A percentile compares a stretch with the other conserved stretches of the same genome.
These are phyloP conservation scores for Tetracentron sinense DNA, from an alignment of 164 flowering plant genomes.

Conservation along the genomic window DNA sequence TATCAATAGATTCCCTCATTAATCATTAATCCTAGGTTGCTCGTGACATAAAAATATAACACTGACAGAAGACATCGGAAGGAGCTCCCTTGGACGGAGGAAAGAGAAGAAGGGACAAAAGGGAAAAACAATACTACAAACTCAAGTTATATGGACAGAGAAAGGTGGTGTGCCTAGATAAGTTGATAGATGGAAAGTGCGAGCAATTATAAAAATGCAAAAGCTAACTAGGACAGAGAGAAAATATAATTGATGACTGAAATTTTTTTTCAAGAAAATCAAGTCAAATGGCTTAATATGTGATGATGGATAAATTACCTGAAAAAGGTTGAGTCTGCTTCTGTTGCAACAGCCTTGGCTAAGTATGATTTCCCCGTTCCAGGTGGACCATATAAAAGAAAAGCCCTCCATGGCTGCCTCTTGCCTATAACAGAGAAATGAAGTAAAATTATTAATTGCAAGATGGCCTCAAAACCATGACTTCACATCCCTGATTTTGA, in stretches of 20 bases:
- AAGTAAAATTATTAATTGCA: conserved; percentile 7
- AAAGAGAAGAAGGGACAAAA: neutral
- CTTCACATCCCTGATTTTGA: neutral
- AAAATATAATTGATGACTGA: too few species aligned
- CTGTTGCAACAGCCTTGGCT: conserved; percentile 98
- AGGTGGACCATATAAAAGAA: conserved; percentile 96
- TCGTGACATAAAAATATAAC: neutral
- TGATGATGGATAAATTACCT: conserved; percentile 37
- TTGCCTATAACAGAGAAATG: conserved; percentile 49
- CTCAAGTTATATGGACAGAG: too few species aligned
- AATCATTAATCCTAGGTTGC: neutral
- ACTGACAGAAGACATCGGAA: neutral
- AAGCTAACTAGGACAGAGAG: neutral
- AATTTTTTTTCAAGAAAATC: neutral
- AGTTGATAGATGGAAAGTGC: neutral
- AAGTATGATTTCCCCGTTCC: conserved; percentile 97
- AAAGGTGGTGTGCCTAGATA: neutral
- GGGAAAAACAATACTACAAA: too few species aligned
- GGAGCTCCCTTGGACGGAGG: neutral
- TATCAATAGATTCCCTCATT: too few species aligned
- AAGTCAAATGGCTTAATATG: neutral
- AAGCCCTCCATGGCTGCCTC: conserved; percentile 95
- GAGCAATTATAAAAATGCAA: neutral
- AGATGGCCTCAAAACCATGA: neutral
- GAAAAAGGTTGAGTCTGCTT: conserved; percentile 96